A percentile compares a stretch with the other conserved stretches of the same genome.
phyloP scores from a whole-genome alignment of 2,329 filamentous ascomycete species.

The Sporothrix luriei region DNA sequence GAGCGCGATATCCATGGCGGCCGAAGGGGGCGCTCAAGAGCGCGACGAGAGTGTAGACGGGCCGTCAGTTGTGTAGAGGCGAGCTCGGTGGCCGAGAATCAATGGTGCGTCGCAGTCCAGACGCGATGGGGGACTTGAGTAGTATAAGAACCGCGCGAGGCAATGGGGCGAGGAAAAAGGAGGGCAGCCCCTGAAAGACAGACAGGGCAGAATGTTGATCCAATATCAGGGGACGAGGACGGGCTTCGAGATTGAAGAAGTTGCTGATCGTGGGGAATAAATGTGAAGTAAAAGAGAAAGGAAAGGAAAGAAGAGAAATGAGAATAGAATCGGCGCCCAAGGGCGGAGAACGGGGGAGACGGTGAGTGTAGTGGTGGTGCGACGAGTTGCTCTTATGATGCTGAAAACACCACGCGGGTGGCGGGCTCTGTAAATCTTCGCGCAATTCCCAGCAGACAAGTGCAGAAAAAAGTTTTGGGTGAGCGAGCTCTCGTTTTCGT shows the following conservation, averaged over 20 bases:
- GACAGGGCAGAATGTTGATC: not conserved
- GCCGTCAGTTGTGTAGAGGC: not conserved
- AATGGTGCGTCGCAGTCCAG: not conserved
- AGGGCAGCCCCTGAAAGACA: not conserved
- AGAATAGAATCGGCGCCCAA: not conserved
- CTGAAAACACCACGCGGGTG: slow-evolving; percentile 24
- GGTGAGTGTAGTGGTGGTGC: slow-evolving; percentile 16
- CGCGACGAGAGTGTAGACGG: slow-evolving; percentile 1
- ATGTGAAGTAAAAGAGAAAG: not conserved
- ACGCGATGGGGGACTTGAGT: not conserved
- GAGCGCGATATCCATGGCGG: slow-evolving; percentile 83
- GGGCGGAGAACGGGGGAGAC: slow-evolving; percentile 19
- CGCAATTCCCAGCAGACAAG: slow-evolving; percentile 17
- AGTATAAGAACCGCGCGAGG: not conserved
- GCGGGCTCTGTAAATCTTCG: slow-evolving; percentile 27
- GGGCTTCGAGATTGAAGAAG: not conserved
- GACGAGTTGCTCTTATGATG: slow-evolving; percentile 26
- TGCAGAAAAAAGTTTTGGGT: slow-evolving; percentile 16
- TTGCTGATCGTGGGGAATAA: not conserved
- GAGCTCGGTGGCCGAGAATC: not conserved
- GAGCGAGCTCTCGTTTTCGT: slow-evolving; percentile 30
- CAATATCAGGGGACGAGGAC: slow-evolving; percentile 7
- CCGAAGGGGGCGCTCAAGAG: slow-evolving; percentile 7
- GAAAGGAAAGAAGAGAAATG: slow-evolving; percentile 4
- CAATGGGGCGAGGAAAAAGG: slow-evolving; percentile 6